A percentile compares a stretch with the other conserved stretches of the same genome.
Evolutionary conservation across 2,329 filamentous ascomycete species (phyloP).

Genomic region (Coniochaeta hoffmannii): DNA sequence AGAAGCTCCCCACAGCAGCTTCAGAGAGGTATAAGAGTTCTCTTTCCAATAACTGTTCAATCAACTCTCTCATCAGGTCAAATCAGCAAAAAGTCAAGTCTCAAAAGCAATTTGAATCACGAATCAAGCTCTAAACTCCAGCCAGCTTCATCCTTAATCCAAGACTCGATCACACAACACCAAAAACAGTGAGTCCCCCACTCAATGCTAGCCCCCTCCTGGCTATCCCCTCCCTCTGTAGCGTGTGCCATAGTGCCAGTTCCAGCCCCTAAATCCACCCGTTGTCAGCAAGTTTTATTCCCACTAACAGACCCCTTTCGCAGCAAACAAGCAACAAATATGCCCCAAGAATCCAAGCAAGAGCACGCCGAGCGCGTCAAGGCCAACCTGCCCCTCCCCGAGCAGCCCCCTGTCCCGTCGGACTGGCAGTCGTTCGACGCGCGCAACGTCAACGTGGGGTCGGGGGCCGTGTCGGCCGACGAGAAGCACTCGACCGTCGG

Average conservation of each 20-base stretch:
- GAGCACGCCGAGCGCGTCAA: conserved; percentile 60
- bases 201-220: neutral
- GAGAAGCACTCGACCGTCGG: conserved; percentile 37
- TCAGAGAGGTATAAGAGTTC: neutral
- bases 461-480: conserved; percentile 45
- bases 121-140: neutral
- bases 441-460: conserved; percentile 60
- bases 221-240: neutral
- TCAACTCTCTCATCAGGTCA: neutral
- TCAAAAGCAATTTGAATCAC: neutral
- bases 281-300: no score
- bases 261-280: neutral
- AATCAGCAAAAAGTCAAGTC: neutral
- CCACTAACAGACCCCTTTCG: neutral
- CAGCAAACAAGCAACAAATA: conserved; percentile 22
- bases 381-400: conserved; percentile 71
- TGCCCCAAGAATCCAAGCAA: conserved; percentile 42
- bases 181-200: neutral
- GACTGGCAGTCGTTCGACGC: conserved; percentile 71
- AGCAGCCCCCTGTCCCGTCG: conserved; percentile 66
- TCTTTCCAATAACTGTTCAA: neutral
- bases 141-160: neutral
- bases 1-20: neutral
- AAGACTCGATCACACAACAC: neutral
- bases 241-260: neutral